Percentiles rank a stretch among this genome's conserved stretches.
These are phyloP conservation scores for Lactarius psammicola DNA, from an alignment of 768 basidiomycete genomes.

Conservation along the genomic window DNA sequence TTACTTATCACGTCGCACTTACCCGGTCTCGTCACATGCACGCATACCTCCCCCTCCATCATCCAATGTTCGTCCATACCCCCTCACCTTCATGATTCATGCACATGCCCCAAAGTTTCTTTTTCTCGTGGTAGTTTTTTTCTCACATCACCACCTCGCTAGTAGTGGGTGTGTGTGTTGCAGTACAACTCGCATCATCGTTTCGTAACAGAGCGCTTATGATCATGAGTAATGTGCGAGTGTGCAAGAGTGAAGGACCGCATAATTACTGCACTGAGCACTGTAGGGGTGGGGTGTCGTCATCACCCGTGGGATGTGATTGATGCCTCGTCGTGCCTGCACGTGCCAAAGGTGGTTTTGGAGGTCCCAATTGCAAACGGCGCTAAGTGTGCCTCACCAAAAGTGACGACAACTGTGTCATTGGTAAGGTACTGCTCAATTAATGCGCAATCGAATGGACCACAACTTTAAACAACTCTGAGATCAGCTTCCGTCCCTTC, in stretches of 20 bases:
- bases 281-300: background rate
- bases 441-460: background rate
- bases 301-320: background rate
- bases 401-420: constrained; percentile 3
- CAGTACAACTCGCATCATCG: constrained; percentile 6
- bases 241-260: background rate
- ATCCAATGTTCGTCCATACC: constrained; percentile 2
- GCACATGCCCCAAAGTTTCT: background rate
- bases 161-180: background rate
- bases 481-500: background rate
- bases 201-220: constrained; percentile 1
- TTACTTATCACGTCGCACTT: constrained; percentile 22
- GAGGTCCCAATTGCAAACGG: background rate
- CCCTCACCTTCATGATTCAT: constrained; percentile 10
- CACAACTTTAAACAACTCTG: background rate
- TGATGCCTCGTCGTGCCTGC: background rate
- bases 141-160: background rate
- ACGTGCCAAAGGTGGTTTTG: background rate
- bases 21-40: constrained; percentile 23
- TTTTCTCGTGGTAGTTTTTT: background rate
- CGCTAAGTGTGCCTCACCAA: background rate
- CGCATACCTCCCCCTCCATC: constrained; percentile 1
- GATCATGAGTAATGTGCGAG: constrained; percentile 6
- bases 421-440: background rate
- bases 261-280: background rate